Evolutionary conservation across 768 basidiomycete species (phyloP), one percentile per base, ranked within the genome.

Genomic region (Mycena sanguinolenta): DNA sequence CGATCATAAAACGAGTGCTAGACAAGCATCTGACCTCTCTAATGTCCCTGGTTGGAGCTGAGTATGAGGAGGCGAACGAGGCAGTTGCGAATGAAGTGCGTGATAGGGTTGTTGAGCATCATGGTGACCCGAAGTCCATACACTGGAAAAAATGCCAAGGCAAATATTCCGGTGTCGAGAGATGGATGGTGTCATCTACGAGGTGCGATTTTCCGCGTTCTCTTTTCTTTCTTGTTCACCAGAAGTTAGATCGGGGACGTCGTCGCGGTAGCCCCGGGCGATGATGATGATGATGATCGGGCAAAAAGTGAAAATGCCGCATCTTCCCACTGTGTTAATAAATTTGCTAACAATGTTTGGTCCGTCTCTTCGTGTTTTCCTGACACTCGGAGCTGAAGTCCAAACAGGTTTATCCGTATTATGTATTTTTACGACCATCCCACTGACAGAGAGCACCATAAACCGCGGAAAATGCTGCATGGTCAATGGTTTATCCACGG

Each of bases 401-500:
- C 21, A 9, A 21, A 32, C 16, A 34, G 93, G 93, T 94, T 94
- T 74, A 88, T 88, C 58, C 85, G 82, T n/a, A 91, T 94, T 49
- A 84, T 83, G 4, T 92, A 90, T 72, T 87, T 94, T 65, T 91
- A 86, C 69, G 86, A 90, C 61, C 77, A 81, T 7, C 27, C 38
- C 1, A 38, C 58, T 27, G 63, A 75, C 10, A 46, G 27, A 64
- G 19, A 69, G 72, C 32, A 69, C 64, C 53, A 66, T 67, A 64
- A 74, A 28, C 79, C 73, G 13, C 73, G 73, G 62, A 90, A 89
- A 75, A 85, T 83, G 80, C 90, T 92, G 63, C 93, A 94, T 77
- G 91, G 86, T 1, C 90, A 91, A 65, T 94, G 93, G 93, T 84
- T 89, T 65, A 80, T 82, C 10, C 93, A 92, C 80, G 89, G 89